Percentiles rank a stretch among this genome's conserved stretches.
phyloP scores from a whole-genome alignment of 2,329 filamentous ascomycete genomes.

The Pseudogymnoascus sp. region DNA sequence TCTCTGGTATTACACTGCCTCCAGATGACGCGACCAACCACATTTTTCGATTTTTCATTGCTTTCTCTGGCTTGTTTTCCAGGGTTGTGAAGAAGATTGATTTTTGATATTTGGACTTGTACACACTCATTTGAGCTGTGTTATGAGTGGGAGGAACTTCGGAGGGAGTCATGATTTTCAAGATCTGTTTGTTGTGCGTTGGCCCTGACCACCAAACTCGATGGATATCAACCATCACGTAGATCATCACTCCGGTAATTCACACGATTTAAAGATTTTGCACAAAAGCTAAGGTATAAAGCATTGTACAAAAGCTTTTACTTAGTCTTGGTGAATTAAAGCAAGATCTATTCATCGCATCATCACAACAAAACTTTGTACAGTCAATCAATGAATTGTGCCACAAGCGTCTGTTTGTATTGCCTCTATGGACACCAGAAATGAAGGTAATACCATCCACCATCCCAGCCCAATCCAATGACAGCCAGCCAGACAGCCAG shows the following conservation, averaged over 20 bases:
- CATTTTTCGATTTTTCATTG: conserved; percentile 34
- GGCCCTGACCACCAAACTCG: too few species aligned
- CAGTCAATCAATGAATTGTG: neutral
- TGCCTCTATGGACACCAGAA: neutral
- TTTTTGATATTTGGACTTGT: too few species aligned
- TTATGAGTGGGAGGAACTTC: neutral
- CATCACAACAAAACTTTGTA: neutral
- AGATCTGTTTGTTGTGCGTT: too few species aligned
- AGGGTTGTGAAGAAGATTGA: too few species aligned
- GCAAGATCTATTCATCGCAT: neutral
- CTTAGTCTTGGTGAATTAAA: neutral
- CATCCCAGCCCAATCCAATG: neutral
- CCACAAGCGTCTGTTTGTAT: neutral
- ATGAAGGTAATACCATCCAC: neutral
- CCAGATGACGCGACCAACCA: conserved; percentile 59
- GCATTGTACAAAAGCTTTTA: neutral
- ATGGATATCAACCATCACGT: too few species aligned
- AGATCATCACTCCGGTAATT: too few species aligned
- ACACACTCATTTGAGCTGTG: too few species aligned
- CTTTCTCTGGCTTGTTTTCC: too few species aligned
- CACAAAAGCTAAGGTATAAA: too few species aligned
- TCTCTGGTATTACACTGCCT: conserved; percentile 69
- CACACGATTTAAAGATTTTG: too few species aligned
- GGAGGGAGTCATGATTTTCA: too few species aligned
- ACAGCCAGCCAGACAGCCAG: neutral